Evolutionary conservation across 345 rosid genomes (phyloP), one percentile per base, ranked within the genome.

Genomic region (Hibiscus mutabilis): DNA sequence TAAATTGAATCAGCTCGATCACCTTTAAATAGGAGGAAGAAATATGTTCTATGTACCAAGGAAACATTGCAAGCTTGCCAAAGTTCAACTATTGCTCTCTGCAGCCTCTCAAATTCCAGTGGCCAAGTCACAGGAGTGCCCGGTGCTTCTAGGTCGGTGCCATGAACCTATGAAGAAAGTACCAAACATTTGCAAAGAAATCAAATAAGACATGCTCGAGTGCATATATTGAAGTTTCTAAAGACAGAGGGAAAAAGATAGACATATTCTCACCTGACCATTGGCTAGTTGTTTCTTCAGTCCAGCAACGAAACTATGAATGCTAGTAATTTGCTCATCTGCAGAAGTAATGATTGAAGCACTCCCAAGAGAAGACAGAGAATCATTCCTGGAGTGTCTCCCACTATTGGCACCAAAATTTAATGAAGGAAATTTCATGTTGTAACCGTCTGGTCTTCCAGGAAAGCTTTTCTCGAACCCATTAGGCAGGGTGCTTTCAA

Each of bases 1-100:
- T 95, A 95, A 65, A 90, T 87, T 40, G 96, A 90, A 86, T 95
- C 99, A 0, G 85, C 73, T 19, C 86, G 91, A 68, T 95, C 97
- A 42, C 99, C 99, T 75, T 80, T 89, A 75, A 95, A 90, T 70
- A 95, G 97, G 80, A 95, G 81, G 85, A 85, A 92, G 82, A 95
- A 95, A 77, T 92, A 95, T 7, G 99, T 95, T 78, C 99, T 84
- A 78, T 95, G 97, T 64, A 90, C 83, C 84, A 95, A 70, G 40
- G 98, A 88, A 68, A 86, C 90, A 71, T 89, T 79, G 81, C 99
- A 95, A 73, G 82, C 76, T 72, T 90, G 89, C 99, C 99, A 95
- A 40, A 95, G 91, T 61, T 85, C 94, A 18, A 95, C 71, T 66
- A 90, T 87, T 10, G 80, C 81, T 80, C 80, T 84, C 78, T 83